Conservation (phyloP, 768 basidiomycete species). For the Pulveroboletus frians region DNA sequence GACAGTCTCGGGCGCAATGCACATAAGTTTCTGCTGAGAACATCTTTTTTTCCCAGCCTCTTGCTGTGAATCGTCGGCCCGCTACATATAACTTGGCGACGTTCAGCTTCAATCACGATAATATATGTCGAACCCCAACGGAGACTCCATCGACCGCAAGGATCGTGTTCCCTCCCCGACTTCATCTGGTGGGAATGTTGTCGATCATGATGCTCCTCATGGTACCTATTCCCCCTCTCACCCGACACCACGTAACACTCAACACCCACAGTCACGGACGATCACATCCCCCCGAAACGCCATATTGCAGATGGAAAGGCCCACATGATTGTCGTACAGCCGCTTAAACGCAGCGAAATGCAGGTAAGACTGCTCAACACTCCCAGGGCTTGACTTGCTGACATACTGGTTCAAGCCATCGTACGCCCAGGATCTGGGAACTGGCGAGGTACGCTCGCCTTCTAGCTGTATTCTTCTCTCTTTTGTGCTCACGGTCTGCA, state of each 20-base stretch:
- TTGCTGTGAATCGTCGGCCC: slow-evolving; percentile 3
- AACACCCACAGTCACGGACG: slow-evolving; percentile 57
- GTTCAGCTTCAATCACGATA: neutral
- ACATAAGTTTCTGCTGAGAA: neutral
- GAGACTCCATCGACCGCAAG: slow-evolving; percentile 41
- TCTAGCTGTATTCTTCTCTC: neutral
- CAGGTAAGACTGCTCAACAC: slow-evolving; percentile 47
- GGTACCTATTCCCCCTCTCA: slow-evolving; percentile 38
- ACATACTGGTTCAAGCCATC: slow-evolving; percentile 54
- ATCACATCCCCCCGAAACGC: slow-evolving; percentile 35
- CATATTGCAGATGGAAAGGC: slow-evolving; percentile 25
- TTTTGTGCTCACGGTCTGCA: neutral
- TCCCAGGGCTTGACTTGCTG: neutral
- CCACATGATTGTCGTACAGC: slow-evolving; percentile 75
- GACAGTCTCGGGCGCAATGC: slow-evolving; percentile 1
- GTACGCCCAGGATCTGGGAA: slow-evolving; percentile 86
- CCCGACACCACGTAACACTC: slow-evolving; percentile 3
- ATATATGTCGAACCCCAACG: slow-evolving; percentile 25
- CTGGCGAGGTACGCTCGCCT: slow-evolving; percentile 40
- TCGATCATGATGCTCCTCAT: slow-evolving; percentile 63
- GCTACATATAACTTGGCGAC: slow-evolving; percentile 14
- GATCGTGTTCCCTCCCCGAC: slow-evolving; percentile 41
- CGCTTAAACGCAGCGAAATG: slow-evolving; percentile 81
- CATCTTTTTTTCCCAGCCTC: slow-evolving; percentile 1
- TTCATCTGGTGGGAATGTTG: slow-evolving; percentile 54